phyloP scores from a whole-genome alignment of 108 stramenopile species.

The Fragilaria crotonensis region DNA sequence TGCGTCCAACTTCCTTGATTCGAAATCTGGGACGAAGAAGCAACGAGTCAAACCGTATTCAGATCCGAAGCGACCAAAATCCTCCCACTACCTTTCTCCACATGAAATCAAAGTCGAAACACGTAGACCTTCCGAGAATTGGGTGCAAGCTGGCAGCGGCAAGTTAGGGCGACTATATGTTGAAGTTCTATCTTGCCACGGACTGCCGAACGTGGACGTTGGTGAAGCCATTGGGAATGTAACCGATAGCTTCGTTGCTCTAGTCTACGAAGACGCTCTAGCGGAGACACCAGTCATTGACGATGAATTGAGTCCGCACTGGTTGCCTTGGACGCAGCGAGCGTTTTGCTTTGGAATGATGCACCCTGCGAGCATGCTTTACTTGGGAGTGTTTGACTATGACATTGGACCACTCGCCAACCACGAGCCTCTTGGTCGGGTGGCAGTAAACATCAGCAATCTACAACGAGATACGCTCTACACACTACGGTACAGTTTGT shows the following conservation, averaged over 20 bases:
- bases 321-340: constrained; percentile 49
- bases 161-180: constrained; percentile 39
- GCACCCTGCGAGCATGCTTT: constrained; percentile 25
- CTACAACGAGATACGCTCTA: constrained; percentile 14
- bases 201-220: constrained; percentile 38
- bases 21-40: constrained; percentile 8
- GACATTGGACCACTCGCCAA: constrained; percentile 25
- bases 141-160: constrained; percentile 57
- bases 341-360: constrained; percentile 37
- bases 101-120: constrained; percentile 41
- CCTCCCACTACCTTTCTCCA: constrained; percentile 40
- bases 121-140: constrained; percentile 36
- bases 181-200: constrained; percentile 43
- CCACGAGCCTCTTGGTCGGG: constrained; percentile 37
- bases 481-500: constrained; percentile 14
- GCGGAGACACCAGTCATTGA: constrained; percentile 48
- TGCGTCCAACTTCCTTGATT: constrained; percentile 5
- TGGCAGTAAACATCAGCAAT: constrained; percentile 23
- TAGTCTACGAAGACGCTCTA: constrained; percentile 42
- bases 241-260: constrained; percentile 39
- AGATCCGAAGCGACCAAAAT: constrained; percentile 34
- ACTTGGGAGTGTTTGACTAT: constrained; percentile 39
- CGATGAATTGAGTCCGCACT: constrained; percentile 37
- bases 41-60: constrained; percentile 54
- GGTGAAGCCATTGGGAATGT: constrained; percentile 38